Base-by-base conservation (phyloP, 2,329 filamentous ascomycete genomes). In the Ophiostoma montium region DNA sequence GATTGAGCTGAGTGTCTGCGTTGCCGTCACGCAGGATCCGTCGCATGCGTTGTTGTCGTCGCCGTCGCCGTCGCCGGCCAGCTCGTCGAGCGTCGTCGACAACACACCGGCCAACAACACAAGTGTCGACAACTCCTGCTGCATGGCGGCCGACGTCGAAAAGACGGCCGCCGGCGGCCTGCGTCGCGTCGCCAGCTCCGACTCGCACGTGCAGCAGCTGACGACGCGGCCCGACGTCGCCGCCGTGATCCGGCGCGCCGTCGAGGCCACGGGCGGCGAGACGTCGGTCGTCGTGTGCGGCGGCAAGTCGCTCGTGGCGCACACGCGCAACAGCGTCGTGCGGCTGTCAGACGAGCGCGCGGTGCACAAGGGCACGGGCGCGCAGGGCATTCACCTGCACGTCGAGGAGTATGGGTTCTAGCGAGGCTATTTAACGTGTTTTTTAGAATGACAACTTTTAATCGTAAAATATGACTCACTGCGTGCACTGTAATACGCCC, bases 321-420 rank as follows among this genome's bases (percentile, higher is more conserved):
- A 63, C 42, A 70, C 74, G 13, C 65, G 77, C 50, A 80, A 76
- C 54, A 71, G 67, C 50, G 75, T 80, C 3, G 70, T 72, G 2
- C 63, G 62, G 30, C 53, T 80, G 52, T 77, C 74, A 48, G 76
- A 81, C 56, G 76, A 80, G 62, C 63, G 77, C 36, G 77, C 72
- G 1, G 76, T 80, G 19, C 77, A 80, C 57, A 81, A 81, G 59
- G 77, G 77, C 5, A 80, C 75, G 0, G 76, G 75, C 1, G 76
- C 77, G 0, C 77, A 81, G 58, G 77, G 77, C 0, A 80, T 81
- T 36, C 70, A 73, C 57, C 57, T 80, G 49, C 70, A 77, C 58
- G 75, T 74, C 1, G 77, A 80, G 54, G 76, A 80, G 58, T 80
- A 79, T 35, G 60, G 55, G 2, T 36, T 31, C 3, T 39, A 30